Conservation (phyloP, 2,329 filamentous ascomycete genomes). For the Anthostomella pinea region DNA sequence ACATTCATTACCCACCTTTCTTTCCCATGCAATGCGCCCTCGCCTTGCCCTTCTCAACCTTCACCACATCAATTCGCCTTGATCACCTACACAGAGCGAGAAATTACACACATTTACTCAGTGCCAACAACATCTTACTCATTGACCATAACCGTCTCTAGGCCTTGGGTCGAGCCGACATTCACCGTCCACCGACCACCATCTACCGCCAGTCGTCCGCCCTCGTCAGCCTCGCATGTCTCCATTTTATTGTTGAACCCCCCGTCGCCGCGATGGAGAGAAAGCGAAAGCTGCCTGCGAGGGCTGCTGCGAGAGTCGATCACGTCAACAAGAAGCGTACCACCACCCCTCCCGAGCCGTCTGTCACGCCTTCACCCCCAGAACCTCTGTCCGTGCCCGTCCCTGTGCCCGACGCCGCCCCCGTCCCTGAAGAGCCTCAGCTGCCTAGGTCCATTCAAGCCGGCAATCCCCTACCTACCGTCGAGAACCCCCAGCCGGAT, state of each 20-base stretch:
- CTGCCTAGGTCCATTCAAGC: conserved; percentile 63
- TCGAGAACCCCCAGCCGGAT: conserved; percentile 63
- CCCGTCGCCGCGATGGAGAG: conserved; percentile 53
- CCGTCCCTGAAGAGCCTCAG: conserved; percentile 32
- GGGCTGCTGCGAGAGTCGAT: conserved; percentile 59
- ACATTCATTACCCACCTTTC: too few relatives aligned
- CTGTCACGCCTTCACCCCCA: conserved; percentile 43
- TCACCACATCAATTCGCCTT: too few relatives aligned
- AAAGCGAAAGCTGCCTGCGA: conserved; percentile 63
- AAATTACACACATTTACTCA: too few relatives aligned
- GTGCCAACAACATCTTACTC: too few relatives aligned
- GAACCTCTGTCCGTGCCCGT: conserved; percentile 28
- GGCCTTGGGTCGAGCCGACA: too few relatives aligned
- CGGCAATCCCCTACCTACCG: conserved; percentile 68
- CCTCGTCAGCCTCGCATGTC: conserved; percentile 11
- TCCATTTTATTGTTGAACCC: too few relatives aligned
- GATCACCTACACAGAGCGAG: too few relatives aligned
- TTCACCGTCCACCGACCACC: too few relatives aligned
- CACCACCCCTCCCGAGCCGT: conserved; percentile 52
- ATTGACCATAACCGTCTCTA: too few relatives aligned
- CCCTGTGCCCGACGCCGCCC: conserved; percentile 37
- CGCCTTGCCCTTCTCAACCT: too few relatives aligned
- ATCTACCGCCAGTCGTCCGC: too few relatives aligned
- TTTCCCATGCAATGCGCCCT: too few relatives aligned
- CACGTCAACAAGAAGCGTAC: conserved; percentile 59